Evolutionary conservation across 2,329 filamentous ascomycete genomes (phyloP), one percentile per base, ranked within the genome.

Genomic region (Allantophomopsis cytisporea): DNA sequence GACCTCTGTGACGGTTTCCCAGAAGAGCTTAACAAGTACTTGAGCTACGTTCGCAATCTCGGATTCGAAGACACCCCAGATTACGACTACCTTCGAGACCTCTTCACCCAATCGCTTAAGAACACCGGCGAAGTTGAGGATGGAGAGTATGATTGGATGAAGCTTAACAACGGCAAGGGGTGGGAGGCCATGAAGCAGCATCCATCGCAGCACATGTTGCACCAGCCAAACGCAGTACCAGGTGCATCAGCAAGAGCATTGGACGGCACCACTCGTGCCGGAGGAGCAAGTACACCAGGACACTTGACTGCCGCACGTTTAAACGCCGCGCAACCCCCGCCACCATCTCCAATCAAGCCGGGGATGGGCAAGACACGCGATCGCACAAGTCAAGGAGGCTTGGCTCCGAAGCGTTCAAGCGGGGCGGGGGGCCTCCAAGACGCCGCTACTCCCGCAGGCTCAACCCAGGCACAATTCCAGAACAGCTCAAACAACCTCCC

Each of bases 61-160:
- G 91, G 91, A 42, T 98, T 98, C 57, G 91, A 98, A 64, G 91
- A 98, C 56, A 94, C 87, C 0, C 91, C 91, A 20, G 91, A 98
- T 64, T 98, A 98, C 65, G 91, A 96, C 60, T 94, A 95, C 63
- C 75, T 96, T 42, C 83, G 91, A 37, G 89, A 95, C 56, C 77
- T 98, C 41, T 94, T 98, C 66, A 95, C 89, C 1, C 85, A 94
- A 62, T 86, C 89, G 15, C 73, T 96, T 47, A 94, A 95, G 73
- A 89, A 87, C 59, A 83, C 83, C 2, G 88, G 88, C 41, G 88
- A 94, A 53, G 80, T 95, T 7, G 91, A 96, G 59, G 91, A 98
- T 61, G 91, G 91, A 55, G 89, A 96, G 60, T 98, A 96, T 61
- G 91, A 98, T 66, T 98, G 91, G 91, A 94, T 96, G 86, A 95